Conservation (phyloP, 305 asterid species). For the Fraxinus baroniana region DNA sequence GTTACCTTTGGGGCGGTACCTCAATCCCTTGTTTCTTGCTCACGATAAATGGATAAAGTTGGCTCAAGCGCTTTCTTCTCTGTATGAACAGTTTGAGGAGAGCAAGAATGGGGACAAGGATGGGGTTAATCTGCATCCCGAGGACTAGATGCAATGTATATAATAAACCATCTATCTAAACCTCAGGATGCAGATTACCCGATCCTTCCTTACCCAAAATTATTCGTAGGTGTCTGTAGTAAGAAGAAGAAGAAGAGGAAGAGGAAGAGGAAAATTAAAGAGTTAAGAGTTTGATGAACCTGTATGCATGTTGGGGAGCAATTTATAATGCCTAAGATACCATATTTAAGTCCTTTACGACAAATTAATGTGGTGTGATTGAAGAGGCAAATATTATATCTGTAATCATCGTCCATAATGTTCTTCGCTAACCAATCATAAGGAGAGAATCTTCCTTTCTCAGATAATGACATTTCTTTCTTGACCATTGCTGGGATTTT, state of each 20-base stretch:
- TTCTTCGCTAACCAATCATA: conserved; percentile 27
- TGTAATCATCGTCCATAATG: conserved; percentile 20
- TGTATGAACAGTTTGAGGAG: background rate
- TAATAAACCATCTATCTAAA: conserved; percentile 31
- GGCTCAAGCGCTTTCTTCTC: background rate
- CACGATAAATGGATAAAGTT: background rate
- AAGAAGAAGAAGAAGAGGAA: background rate
- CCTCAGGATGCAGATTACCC: conserved; percentile 67
- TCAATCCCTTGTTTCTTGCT: background rate
- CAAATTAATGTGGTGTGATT: background rate
- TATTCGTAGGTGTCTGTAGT: background rate
- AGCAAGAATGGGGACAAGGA: background rate
- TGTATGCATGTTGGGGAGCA: background rate
- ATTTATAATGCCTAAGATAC: conserved; percentile 31
- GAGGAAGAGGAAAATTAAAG: background rate
- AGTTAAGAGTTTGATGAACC: background rate
- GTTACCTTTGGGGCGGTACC: conserved; percentile 14
- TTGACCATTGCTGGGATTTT: background rate
- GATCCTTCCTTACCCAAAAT: conserved; percentile 29
- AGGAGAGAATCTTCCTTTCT: conserved; percentile 25
- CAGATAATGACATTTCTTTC: conserved; percentile 23
- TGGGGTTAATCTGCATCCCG: conserved; percentile 65
- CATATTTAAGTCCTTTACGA: background rate
- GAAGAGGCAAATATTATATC: conserved; percentile 1
- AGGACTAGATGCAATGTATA: conserved; percentile 42